These are phyloP conservation scores for Podospora pseudopauciseta DNA, from an alignment of 495 filamentous ascomycete genomes.

Conservation along the genomic window DNA sequence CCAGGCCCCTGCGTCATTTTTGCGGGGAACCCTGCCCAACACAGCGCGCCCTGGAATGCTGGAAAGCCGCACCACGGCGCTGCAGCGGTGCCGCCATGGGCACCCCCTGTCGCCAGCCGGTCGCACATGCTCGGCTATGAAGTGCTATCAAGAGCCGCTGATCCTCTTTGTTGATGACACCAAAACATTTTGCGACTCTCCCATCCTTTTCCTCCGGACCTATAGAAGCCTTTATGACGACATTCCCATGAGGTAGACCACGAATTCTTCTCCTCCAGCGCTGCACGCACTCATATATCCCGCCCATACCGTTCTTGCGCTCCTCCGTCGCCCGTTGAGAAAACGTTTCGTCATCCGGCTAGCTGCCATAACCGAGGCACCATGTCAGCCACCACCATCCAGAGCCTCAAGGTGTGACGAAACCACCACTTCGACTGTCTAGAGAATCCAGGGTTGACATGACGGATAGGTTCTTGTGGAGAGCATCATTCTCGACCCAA, in stretches of 20 bases:
- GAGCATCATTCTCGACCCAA: slow-evolving; percentile 71
- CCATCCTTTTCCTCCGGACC: neutral
- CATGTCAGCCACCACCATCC: slow-evolving; percentile 31
- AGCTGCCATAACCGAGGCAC: slow-evolving; percentile 33
- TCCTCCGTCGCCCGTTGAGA: neutral
- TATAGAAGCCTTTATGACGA: neutral
- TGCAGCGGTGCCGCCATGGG: neutral
- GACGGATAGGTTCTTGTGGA: slow-evolving; percentile 50
- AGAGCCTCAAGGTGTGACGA: slow-evolving; percentile 34
- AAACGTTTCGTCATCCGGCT: slow-evolving; percentile 1
- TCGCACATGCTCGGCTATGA: neutral
- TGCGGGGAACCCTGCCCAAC: slow-evolving; percentile 8
- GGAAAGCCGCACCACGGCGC: neutral
- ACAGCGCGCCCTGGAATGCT: neutral
- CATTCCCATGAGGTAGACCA: slow-evolving; percentile 18
- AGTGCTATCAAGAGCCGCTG: neutral
- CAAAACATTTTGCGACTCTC: slow-evolving; percentile 1
- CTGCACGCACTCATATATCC: neutral
- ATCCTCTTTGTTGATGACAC: neutral
- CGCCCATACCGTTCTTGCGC: neutral
- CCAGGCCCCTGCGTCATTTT: slow-evolving; percentile 15
- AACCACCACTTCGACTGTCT: neutral
- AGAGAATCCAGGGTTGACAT: slow-evolving; percentile 4
- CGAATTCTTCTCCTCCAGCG: neutral
- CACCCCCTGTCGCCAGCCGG: neutral